Conservation (phyloP, 805 yeast genomes). For the Candida methanosorbosa region DNA sequence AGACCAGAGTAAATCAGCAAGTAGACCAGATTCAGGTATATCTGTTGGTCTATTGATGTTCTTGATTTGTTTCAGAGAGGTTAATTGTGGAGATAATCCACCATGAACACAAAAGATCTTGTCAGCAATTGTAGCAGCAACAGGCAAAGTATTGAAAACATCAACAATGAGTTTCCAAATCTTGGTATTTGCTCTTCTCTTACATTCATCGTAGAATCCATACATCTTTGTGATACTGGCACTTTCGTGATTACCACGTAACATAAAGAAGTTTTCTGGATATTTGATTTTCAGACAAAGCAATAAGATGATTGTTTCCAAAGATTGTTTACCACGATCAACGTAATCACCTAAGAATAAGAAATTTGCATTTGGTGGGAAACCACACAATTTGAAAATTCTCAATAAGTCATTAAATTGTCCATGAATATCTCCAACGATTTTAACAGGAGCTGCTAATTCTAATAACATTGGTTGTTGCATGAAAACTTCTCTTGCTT, state of each 20-base stretch:
- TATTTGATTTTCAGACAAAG: conserved; percentile 47
- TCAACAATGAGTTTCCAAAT: conserved; percentile 46
- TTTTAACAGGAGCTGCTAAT: conserved; percentile 70
- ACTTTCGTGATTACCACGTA: conserved; percentile 51
- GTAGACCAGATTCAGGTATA: conserved; percentile 69
- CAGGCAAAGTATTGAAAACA: conserved; percentile 50
- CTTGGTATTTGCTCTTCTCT: conserved; percentile 37
- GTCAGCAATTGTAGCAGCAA: conserved; percentile 54
- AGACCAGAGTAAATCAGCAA: conserved; percentile 77
- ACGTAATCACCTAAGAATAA: conserved; percentile 52
- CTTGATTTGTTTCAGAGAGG: conserved; percentile 58
- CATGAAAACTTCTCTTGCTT: conserved; percentile 50
- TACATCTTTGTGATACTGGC: conserved; percentile 53
- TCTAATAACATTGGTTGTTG: conserved; percentile 58
- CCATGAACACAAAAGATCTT: conserved; percentile 57
- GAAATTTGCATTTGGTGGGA: conserved; percentile 49
- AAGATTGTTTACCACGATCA: conserved; percentile 49
- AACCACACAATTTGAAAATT: conserved; percentile 50
- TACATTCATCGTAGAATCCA: conserved; percentile 56
- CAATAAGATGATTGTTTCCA: conserved; percentile 44
- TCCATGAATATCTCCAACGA: conserved; percentile 80
- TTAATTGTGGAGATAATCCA: conserved; percentile 67
- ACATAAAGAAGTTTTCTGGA: conserved; percentile 53
- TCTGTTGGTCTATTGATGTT: conserved; percentile 74
- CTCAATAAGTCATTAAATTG: conserved; percentile 46